phyloP scores from a whole-genome alignment of 2,329 filamentous ascomycete species.

The Penicillium sp. region DNA sequence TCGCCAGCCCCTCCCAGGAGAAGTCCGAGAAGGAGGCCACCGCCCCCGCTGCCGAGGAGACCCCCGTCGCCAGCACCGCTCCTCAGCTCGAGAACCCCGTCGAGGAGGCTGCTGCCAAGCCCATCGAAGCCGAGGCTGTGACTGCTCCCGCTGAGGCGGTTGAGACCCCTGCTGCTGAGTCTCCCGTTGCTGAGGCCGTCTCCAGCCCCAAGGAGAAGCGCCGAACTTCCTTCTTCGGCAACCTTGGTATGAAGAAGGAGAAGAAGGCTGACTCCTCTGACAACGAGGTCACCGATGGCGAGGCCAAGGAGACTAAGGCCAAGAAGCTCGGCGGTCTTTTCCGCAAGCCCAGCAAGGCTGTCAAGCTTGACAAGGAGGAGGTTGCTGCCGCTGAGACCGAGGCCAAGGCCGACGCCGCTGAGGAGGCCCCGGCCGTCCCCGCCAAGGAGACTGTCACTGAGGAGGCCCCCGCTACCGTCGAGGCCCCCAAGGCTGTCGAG shows the following conservation, averaged over 20 bases:
- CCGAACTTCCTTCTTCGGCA: constrained; percentile 56
- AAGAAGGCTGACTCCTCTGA: constrained; percentile 53
- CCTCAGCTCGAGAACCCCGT: constrained; percentile 51
- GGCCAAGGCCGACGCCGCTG: constrained; percentile 34
- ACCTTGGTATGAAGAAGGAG: constrained; percentile 54
- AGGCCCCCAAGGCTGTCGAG: constrained; percentile 29
- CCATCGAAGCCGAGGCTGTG: constrained; percentile 42
- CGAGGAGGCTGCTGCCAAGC: constrained; percentile 38
- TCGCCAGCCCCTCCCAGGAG: constrained; percentile 46
- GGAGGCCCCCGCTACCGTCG: constrained; percentile 17
- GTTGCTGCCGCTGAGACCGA: constrained; percentile 34
- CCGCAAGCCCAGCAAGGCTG: constrained; percentile 51
- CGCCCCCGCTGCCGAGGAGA: constrained; percentile 47
- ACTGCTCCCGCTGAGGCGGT: constrained; percentile 46
- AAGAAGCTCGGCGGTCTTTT: constrained; percentile 51
- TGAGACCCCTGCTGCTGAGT: constrained; percentile 33
- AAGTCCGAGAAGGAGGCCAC: constrained; percentile 51
- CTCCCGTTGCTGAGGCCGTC: constrained; percentile 34
- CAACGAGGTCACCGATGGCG: constrained; percentile 48
- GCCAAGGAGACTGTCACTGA: constrained; percentile 28
- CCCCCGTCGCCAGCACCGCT: constrained; percentile 49
- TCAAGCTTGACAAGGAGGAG: constrained; percentile 46
- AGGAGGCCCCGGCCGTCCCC: constrained; percentile 25
- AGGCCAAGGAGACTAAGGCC: constrained; percentile 43
- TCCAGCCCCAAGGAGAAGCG: constrained; percentile 49